Evolutionary conservation across 305 asterid species (phyloP).

Genomic region (Fraxinus baroniana): DNA sequence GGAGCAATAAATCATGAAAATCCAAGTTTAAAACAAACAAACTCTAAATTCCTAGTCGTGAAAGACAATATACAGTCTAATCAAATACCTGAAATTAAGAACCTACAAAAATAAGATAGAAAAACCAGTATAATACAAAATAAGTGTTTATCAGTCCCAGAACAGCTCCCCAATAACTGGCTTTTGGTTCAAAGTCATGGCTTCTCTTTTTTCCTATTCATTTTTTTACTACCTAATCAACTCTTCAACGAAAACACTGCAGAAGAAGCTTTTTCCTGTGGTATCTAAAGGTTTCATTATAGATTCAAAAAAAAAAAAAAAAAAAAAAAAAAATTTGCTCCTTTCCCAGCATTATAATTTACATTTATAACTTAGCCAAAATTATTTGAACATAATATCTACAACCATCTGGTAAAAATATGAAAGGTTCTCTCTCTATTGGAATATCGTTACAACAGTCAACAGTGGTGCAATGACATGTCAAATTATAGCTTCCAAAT

Average conservation of each 20-base stretch:
- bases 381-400: not conserved
- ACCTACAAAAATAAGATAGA: not conserved
- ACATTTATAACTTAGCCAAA: not conserved
- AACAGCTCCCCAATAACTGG: not conserved
- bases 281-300: not conserved
- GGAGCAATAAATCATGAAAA: not conserved
- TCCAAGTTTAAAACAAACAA: not conserved
- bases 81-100: not conserved
- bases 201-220: not conserved
- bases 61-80: not conserved
- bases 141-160: not conserved
- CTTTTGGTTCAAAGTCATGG: not conserved
- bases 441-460: not conserved
- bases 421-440: not conserved
- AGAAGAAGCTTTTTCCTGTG: not conserved
- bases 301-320: not conserved
- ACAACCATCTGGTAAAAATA: not conserved
- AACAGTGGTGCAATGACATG: not conserved
- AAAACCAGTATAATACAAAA: not conserved
- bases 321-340: not conserved
- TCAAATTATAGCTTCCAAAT: conserved; percentile 7
- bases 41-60: not conserved
- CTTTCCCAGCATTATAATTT: not conserved
- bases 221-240: not conserved
- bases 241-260: not conserved